Evolutionary conservation across 306 rosid genomes (phyloP).

Genomic region (Sophora flavescens): DNA sequence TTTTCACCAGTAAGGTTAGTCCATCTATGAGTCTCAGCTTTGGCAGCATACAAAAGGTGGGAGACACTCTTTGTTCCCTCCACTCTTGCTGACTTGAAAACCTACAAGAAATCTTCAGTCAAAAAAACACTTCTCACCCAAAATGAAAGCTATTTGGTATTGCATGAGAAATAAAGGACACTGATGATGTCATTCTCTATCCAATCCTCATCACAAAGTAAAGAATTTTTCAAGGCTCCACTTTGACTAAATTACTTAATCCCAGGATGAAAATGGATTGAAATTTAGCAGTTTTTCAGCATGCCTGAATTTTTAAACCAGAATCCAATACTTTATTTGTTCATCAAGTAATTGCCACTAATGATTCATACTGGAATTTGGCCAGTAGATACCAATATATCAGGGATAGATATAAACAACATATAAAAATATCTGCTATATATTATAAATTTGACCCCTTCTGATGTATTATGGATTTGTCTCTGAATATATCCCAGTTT

Average conservation of each 20-base stretch:
- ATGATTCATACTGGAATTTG: conserved; percentile 23
- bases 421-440: too few relatives aligned
- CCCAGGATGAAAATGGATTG: neutral
- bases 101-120: conserved; percentile 51
- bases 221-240: neutral
- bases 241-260: conserved; percentile 8
- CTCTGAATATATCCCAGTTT: conserved; percentile 9
- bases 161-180: conserved; percentile 30
- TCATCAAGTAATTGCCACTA: too few relatives aligned
- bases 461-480: too few relatives aligned
- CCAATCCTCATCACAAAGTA: conserved; percentile 39
- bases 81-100: conserved; percentile 52
- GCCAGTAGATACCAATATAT: conserved; percentile 35
- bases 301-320: neutral
- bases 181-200: conserved; percentile 37
- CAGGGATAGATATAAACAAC: too few relatives aligned
- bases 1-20: too few relatives aligned
- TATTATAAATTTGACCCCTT: too few relatives aligned
- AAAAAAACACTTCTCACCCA: conserved; percentile 48
- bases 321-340: neutral
- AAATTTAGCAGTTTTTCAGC: neutral
- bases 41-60: conserved; percentile 59
- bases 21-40: conserved; percentile 48
- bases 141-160: conserved; percentile 42
- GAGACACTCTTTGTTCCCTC: conserved; percentile 60